Evolutionary conservation across 2,329 filamentous ascomycete species (phyloP).

Genomic region (Simplicillium sp.): DNA sequence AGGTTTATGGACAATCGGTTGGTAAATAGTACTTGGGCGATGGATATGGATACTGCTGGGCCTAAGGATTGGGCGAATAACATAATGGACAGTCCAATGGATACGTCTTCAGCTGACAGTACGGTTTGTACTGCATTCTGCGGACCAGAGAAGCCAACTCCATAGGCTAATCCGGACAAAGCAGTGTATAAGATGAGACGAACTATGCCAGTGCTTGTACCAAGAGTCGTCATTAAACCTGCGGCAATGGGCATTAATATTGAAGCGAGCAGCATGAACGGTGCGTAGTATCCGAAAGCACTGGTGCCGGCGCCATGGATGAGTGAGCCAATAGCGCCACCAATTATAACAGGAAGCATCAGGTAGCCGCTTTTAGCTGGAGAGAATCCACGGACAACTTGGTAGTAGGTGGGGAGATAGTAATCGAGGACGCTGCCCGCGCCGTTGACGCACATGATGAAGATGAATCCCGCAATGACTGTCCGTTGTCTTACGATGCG

Average conservation of each 20-base stretch:
- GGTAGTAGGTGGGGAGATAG: constrained; percentile 30
- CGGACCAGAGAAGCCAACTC: constrained; percentile 26
- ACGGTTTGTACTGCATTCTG: constrained; percentile 30
- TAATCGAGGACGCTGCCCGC: constrained; percentile 19
- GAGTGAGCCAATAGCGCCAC: constrained; percentile 2
- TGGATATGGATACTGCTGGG: constrained; percentile 7
- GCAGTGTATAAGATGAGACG: constrained; percentile 30
- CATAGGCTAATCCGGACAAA: constrained; percentile 26
- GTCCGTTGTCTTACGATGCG: constrained; percentile 28
- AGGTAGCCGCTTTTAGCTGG: constrained; percentile 19
- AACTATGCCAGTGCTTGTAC: constrained; percentile 15
- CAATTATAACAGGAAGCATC: constrained; percentile 11
- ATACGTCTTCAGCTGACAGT: constrained; percentile 12
- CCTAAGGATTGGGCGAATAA: constrained; percentile 13
- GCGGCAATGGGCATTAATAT: constrained; percentile 17
- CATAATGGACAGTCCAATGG: constrained; percentile 12
- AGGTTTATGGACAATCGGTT: constrained; percentile 8
- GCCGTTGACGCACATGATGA: constrained; percentile 25
- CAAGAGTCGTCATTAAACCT: constrained; percentile 28
- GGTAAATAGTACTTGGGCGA: constrained; percentile 11
- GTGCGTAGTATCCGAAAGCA: constrained; percentile 28
- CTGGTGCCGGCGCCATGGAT: constrained; percentile 18
- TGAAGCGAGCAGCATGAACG: constrained; percentile 23
- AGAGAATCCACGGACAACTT: constrained; percentile 26
- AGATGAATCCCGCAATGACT: constrained; percentile 20